Evolutionary conservation across 306 rosid species (phyloP), one percentile per base, ranked within the genome.

Genomic region (Acacia melanoxylon): DNA sequence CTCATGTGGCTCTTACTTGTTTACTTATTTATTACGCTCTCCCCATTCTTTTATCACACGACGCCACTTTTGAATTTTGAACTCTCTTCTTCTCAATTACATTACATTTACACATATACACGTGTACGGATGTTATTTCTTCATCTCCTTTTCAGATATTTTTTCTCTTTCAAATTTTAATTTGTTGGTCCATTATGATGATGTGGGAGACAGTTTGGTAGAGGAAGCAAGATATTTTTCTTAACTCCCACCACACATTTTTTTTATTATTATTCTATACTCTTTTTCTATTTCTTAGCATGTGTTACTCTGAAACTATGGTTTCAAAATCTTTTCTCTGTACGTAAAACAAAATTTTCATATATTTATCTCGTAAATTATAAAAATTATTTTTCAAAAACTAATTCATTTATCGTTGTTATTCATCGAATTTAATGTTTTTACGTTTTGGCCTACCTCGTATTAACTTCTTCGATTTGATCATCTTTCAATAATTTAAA

Each of bases 1-100:
- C 20, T 74, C 76, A 0, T 82, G 85, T 75, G 81, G 85, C 22
- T 68, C 68, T 15, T 0, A 14, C 29, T 51, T 5, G 45, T 44
- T 66, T 16, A 8, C 37, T 76, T 27, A 22, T 70, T 76, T 76
- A 46, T 45, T 44, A 78, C 46, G 8, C 16, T 66, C 85, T 58
- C 24, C 14, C 13, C 5, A 11, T 27, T 27, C 66, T 71, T 15
- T 25, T 5, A 52, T 45, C 83, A 72, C 58, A 14, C 33, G 20
- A 69, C 13, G 45, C 41, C 44, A 63, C 29, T 49, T 67, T 37
- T 68, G 66, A 51, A 68, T 49, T 78, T 71, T 22, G 19, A 42
- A 22, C 3, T 20, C 5, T 5, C 10, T 20, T 52, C 33, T 12
- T 2, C 70, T 16, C 6, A 58, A 25, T 45, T 2, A 45, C 49